Base-by-base conservation (phyloP, 306 rosid genomes). In the Vigna angularis region DNA sequence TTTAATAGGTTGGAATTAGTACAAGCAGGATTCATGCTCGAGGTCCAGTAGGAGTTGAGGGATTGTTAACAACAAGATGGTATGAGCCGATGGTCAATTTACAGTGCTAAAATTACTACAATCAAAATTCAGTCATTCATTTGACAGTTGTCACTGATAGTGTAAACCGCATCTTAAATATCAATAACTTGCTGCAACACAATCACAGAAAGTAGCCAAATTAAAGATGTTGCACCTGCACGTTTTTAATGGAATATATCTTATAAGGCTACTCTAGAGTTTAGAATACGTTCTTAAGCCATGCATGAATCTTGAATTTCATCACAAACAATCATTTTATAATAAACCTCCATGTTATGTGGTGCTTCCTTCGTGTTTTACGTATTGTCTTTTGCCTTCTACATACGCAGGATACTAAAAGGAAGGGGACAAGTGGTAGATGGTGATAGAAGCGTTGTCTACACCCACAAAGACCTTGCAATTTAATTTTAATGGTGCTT, bases 21-120 rank as follows among this genome's bases (percentile, higher is more conserved):
- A 96, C 99, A 56, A 88, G 99, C 86, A 85, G 99, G 59, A 93
- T 96, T 84, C 99, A 96, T 74, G 98, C 99, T 51, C 93, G 99
- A 34, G 99, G 99, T 74, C 99, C 99, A 0, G 99, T 96, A 13
- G 99, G 99, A 90, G 98, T 96, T 44, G 99, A 93, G 81, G 99
- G 99, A 83, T 78, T 96, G 76, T 82, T 96, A 84, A 96, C 99
- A 45, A 96, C 97, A 18, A 79, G 93, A 90, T 96, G 99, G 99
- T 96, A 93, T 24, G 84, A 30, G 20, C 83, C 45, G 9, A 58
- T n/a, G 69, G n/a, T 17, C 73, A 57, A 40, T 40, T 22, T 28
- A 40, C 62, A 20, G 44, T 2, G 18, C 14, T 28, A 61, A 61
- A 61, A 30, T 61, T 1, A 61, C 66, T 61, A 30, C 65, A 14